phyloP scores from a whole-genome alignment of 257 asterid species.

The Nicotiana tabacum region DNA sequence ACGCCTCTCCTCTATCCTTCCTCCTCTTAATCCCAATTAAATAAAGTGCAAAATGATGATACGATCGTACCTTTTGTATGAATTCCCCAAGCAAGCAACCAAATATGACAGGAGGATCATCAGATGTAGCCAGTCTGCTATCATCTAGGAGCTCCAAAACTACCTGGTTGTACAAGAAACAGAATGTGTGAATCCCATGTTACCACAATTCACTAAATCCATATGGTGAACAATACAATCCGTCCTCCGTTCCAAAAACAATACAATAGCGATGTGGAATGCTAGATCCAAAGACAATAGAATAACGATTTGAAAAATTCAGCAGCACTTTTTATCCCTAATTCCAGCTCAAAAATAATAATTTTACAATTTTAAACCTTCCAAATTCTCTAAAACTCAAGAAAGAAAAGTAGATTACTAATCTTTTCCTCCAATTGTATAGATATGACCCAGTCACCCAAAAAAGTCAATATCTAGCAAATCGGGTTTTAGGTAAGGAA shows the following conservation, averaged over 20 bases:
- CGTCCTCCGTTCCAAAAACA: background rate
- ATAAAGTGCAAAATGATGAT: background rate
- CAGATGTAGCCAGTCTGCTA: slow-evolving; percentile 75
- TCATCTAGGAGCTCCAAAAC: slow-evolving; percentile 78
- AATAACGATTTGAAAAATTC: too few species aligned
- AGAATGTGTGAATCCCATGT: slow-evolving; percentile 2
- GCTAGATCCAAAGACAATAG: background rate
- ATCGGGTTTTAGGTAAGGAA: too few species aligned
- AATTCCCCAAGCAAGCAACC: slow-evolving; percentile 71
- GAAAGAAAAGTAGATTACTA: too few species aligned
- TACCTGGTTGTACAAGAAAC: slow-evolving; percentile 38
- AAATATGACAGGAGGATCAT: slow-evolving; percentile 69
- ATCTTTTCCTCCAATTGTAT: too few species aligned
- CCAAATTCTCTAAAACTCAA: too few species aligned
- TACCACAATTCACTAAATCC: background rate
- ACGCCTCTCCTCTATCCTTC: background rate
- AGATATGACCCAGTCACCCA: too few species aligned
- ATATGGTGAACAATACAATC: background rate
- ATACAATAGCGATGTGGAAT: background rate
- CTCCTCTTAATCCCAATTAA: background rate
- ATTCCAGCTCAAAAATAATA: too few species aligned
- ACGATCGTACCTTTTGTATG: slow-evolving; percentile 57
- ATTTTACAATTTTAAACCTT: too few species aligned
- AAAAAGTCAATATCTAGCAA: too few species aligned
- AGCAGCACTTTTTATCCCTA: too few species aligned